Evolutionary conservation across 129 eudicot species (phyloP), one percentile per base, ranked within the genome.

Genomic region (Artemisia annua): DNA sequence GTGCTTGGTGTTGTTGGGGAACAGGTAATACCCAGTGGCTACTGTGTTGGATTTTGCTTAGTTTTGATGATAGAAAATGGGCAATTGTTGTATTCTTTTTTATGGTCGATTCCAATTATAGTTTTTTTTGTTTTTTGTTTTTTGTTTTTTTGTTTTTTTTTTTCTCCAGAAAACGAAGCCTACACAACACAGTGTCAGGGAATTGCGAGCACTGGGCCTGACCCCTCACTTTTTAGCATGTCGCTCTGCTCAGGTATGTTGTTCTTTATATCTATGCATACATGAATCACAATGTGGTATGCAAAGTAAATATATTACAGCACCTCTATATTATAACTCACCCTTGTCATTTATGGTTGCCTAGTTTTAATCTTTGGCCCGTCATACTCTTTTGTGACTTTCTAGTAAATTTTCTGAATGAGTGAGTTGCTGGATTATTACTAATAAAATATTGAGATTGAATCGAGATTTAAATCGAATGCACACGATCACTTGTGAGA

Each of bases 201-300:
- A 94, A 82, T 70, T 94, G 77, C 86, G 98, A 81, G 98, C 98
- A n/a, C 84, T 94, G 72, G 98, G 98, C 48, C 85, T 94, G 81
- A 94, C 97, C 19, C 98, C 98, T 67, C 96, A 94, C 85, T 88
- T 94, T 65, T 81, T 94, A 75, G 98, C 98, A 68, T 94, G 98
- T 75, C 98, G 98, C 14, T 94, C 98, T 54, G 93, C 92, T 50
- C 85, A 87, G 97, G 98, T 94, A 70, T 51, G 63, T 73, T 65
- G 7, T 64, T 63, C 14, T 14, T 28, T 72, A 30, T 16, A 28
- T 58, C n/a, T 20, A 58, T 20, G 60, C 26, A 54, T n/a, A 3
- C 11, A 54, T 54, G 20, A 54, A 15, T 16, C 11, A 54, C 20
- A 54, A 54, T 54, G 24, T 54, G 10, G 12, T 54, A 16, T 54